Percentiles rank a stretch among this genome's conserved stretches.
Evolutionary conservation across 805 yeast genomes (phyloP).

Genomic region (Candida maris): DNA sequence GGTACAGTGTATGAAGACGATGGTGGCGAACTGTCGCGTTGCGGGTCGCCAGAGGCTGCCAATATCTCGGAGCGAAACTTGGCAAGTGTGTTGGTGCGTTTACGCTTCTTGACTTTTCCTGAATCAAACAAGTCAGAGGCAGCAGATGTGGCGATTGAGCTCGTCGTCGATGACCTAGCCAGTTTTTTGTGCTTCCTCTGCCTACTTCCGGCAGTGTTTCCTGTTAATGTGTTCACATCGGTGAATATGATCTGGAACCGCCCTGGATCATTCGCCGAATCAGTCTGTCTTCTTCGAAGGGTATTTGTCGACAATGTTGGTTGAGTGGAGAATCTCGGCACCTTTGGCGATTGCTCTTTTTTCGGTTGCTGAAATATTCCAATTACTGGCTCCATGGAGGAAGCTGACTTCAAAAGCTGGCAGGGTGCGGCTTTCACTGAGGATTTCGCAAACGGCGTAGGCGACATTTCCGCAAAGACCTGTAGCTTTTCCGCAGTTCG

Average conservation of each 20-base stretch:
- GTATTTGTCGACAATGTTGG: slow-evolving; percentile 3
- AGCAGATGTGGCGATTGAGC: slow-evolving; percentile 4
- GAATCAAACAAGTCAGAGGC: slow-evolving; percentile 2
- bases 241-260: slow-evolving; percentile 46
- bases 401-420: slow-evolving; percentile 25
- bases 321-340: slow-evolving; percentile 7
- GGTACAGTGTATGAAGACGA: neutral
- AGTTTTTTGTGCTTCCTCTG: slow-evolving; percentile 14
- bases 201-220: slow-evolving; percentile 16
- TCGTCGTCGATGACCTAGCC: slow-evolving; percentile 17
- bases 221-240: slow-evolving; percentile 33
- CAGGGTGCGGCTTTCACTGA: slow-evolving; percentile 24
- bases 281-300: slow-evolving; percentile 9
- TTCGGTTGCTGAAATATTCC: slow-evolving; percentile 29
- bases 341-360: slow-evolving; percentile 5
- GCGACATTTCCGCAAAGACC: slow-evolving; percentile 22
- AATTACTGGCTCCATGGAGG: slow-evolving; percentile 30
- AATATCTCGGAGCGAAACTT: slow-evolving; percentile 16
- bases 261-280: slow-evolving; percentile 38
- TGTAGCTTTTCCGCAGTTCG: neutral
- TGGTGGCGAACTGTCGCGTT: neutral
- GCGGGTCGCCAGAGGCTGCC: slow-evolving; percentile 2
- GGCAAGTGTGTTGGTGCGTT: slow-evolving; percentile 8
- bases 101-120: slow-evolving; percentile 9
- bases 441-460: slow-evolving; percentile 33